A percentile compares a stretch with the other conserved stretches of the same genome.
phyloP scores from a whole-genome alignment of 2,329 filamentous ascomycete species.

The Aspergillus pseudonomiae region DNA sequence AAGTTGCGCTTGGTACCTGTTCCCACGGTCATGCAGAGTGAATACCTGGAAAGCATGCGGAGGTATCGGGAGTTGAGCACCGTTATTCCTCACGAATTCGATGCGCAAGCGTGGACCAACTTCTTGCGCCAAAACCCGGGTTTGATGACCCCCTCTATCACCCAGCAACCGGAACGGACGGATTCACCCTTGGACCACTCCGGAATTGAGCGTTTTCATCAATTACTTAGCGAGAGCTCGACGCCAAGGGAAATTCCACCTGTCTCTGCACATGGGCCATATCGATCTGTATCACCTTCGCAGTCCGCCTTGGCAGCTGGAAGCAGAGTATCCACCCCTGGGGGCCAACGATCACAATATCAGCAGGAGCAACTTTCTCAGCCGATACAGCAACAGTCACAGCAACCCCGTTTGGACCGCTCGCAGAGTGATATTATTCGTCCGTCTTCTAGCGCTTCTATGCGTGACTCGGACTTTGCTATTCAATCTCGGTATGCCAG shows the following conservation, averaged over 20 bases:
- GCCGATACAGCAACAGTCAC: conserved; percentile 22
- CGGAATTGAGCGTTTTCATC: conserved; percentile 49
- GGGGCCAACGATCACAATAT: conserved; percentile 27
- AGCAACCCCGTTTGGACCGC: conserved; percentile 25
- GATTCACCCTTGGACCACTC: conserved; percentile 43
- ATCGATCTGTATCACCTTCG: conserved; percentile 42
- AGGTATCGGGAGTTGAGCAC: conserved; percentile 62
- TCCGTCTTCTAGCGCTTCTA: conserved; percentile 64
- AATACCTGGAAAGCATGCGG: conserved; percentile 64
- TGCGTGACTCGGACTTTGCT: conserved; percentile 41
- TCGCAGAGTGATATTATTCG: conserved; percentile 54
- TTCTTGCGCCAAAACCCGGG: conserved; percentile 73
- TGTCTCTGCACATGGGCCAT: conserved; percentile 31
- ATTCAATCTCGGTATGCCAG: conserved; percentile 25
- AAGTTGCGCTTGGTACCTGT: conserved; percentile 84
- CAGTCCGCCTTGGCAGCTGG: conserved; percentile 37
- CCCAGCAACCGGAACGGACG: conserved; percentile 28
- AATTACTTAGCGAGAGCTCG: conserved; percentile 48
- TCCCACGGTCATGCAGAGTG: conserved; percentile 63
- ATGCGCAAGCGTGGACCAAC: conserved; percentile 75
- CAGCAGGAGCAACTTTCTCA: conserved; percentile 25
- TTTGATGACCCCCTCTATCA: conserved; percentile 32
- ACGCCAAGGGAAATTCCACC: conserved; percentile 45
- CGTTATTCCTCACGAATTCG: conserved; percentile 62
- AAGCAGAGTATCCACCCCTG: conserved; percentile 44